These are phyloP conservation scores for Aureobasidium pullulans DNA, from an alignment of 2,329 filamentous ascomycete genomes.

Conservation along the genomic window DNA sequence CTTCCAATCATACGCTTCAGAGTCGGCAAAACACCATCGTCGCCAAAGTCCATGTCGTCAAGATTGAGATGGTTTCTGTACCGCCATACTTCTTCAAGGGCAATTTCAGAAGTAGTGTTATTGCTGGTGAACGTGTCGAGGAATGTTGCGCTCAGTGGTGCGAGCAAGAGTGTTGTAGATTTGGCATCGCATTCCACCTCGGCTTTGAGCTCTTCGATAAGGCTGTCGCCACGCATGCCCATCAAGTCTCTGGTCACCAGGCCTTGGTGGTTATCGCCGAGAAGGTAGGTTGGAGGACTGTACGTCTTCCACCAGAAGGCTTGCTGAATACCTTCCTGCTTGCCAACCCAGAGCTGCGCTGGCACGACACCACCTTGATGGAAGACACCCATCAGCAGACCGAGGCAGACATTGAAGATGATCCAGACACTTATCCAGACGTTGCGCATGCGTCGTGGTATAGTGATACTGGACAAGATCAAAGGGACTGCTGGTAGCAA, in stretches of 20 bases:
- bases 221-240: slow-evolving; percentile 55
- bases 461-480: slow-evolving; percentile 63
- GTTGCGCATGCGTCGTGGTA: slow-evolving; percentile 50
- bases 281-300: slow-evolving; percentile 70
- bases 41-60: slow-evolving; percentile 72
- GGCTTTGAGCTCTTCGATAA: slow-evolving; percentile 52
- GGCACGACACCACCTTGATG: slow-evolving; percentile 75
- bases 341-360: slow-evolving; percentile 66
- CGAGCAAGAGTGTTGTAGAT: slow-evolving; percentile 47
- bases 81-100: slow-evolving; percentile 64
- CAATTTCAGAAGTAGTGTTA: slow-evolving; percentile 32
- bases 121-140: slow-evolving; percentile 47
- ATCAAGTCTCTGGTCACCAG: slow-evolving; percentile 67
- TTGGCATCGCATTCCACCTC: slow-evolving; percentile 55
- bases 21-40: slow-evolving; percentile 68
- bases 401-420: slow-evolving; percentile 60
- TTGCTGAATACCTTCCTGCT: slow-evolving; percentile 57
- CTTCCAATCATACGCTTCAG: slow-evolving; percentile 52
- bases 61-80: slow-evolving; percentile 63
- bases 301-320: slow-evolving; percentile 85
- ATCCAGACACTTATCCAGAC: slow-evolving; percentile 56
- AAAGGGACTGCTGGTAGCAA: slow-evolving; percentile 67
- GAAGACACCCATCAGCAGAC: slow-evolving; percentile 69
- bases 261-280: slow-evolving; percentile 67
- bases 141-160: slow-evolving; percentile 64